Percentiles rank a stretch among this genome's conserved stretches.
Evolutionary conservation across 192 early-diverging fungal species (phyloP).

Genomic region (Phlyctochytrium planicorne): DNA sequence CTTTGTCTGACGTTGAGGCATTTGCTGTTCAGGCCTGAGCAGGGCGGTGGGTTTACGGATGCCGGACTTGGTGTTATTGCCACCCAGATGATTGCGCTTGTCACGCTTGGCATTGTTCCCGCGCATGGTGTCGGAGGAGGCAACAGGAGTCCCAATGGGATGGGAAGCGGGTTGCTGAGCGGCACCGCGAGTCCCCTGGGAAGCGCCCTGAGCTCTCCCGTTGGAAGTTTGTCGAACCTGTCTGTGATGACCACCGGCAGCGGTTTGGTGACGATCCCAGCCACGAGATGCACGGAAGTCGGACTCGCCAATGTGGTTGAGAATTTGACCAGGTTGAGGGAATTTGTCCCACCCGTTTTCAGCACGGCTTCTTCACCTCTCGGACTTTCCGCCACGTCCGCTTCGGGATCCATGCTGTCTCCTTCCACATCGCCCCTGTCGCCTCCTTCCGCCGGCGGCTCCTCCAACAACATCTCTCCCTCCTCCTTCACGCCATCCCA

Average conservation of each 20-base stretch:
- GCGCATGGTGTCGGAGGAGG: not conserved
- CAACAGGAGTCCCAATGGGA: not conserved
- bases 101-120: not conserved
- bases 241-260: not conserved
- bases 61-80: not conserved
- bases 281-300: not conserved
- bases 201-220: not conserved
- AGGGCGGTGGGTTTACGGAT: slow-evolving; percentile 2
- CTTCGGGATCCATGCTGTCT: not conserved
- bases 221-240: not conserved
- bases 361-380: not conserved
- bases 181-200: not conserved
- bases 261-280: not conserved
- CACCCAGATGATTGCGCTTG: not conserved
- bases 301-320: not conserved
- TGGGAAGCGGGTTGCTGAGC: not conserved
- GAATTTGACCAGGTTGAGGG: not conserved
- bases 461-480: not conserved
- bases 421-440: no score
- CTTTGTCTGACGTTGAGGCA: not conserved
- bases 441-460: not conserved
- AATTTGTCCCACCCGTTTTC: not conserved
- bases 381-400: no score
- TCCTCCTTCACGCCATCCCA: not conserved
- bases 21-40: not conserved